Conservation (phyloP, 2,329 filamentous ascomycete species). For the Penicillium crustosum region DNA sequence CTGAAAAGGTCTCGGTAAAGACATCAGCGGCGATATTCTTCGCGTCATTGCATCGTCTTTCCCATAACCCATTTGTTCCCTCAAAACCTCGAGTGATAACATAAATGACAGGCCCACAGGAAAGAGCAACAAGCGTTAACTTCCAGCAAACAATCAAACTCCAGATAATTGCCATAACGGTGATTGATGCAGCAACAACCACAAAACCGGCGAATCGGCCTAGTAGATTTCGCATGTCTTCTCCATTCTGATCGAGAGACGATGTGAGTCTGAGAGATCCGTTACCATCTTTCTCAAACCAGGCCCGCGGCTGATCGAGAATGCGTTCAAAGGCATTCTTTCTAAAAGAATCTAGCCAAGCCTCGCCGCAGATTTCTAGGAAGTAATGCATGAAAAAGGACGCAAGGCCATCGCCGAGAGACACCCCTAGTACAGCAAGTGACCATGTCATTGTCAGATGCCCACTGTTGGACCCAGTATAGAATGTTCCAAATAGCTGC, state of each 20-base stretch:
- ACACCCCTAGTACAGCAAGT: slow-evolving; percentile 66
- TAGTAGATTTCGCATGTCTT: slow-evolving; percentile 82
- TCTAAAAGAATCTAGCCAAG: slow-evolving; percentile 74
- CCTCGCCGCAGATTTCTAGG: slow-evolving; percentile 69
- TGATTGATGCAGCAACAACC: slow-evolving; percentile 66
- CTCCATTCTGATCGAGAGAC: slow-evolving; percentile 75
- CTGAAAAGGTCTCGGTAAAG: slow-evolving; percentile 72
- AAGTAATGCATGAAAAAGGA: slow-evolving; percentile 68
- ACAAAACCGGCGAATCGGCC: slow-evolving; percentile 73
- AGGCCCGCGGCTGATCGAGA: slow-evolving; percentile 71
- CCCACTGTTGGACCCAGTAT: slow-evolving; percentile 51
- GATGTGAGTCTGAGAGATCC: slow-evolving; percentile 64
- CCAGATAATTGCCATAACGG: slow-evolving; percentile 70
- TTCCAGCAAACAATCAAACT: slow-evolving; percentile 74
- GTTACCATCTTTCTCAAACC: slow-evolving; percentile 73
- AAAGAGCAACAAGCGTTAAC: slow-evolving; percentile 73
- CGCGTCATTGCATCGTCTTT: slow-evolving; percentile 64
- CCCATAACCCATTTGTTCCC: slow-evolving; percentile 67
- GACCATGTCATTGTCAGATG: slow-evolving; percentile 65
- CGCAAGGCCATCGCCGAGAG: slow-evolving; percentile 63
- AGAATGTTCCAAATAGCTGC: slow-evolving; percentile 70
- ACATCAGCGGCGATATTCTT: slow-evolving; percentile 61
- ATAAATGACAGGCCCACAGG: slow-evolving; percentile 67
- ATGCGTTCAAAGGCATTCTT: slow-evolving; percentile 66
- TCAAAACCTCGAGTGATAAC: slow-evolving; percentile 66